Percentiles rank a stretch among this genome's conserved stretches.
phyloP scores from a whole-genome alignment of 164 flowering plant genomes.

The Aristolochia fimbriata region DNA sequence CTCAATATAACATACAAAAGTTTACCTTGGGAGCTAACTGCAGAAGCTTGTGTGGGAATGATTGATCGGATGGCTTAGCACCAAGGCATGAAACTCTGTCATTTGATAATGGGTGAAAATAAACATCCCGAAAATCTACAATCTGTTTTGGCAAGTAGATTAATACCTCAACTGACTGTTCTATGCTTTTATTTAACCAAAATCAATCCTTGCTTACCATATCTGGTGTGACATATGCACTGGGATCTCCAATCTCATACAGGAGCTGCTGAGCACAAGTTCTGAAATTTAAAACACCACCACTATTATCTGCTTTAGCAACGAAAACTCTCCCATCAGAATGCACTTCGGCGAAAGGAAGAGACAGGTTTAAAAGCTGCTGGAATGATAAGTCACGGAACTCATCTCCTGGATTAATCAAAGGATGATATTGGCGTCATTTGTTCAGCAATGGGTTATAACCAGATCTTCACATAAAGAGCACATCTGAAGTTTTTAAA shows the following conservation, averaged over 20 bases:
- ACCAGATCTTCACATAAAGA: too few relatives aligned
- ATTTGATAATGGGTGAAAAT: slow-evolving; percentile 49
- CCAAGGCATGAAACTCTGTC: slow-evolving; percentile 64
- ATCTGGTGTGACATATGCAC: slow-evolving; percentile 90
- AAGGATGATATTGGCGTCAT: too few relatives aligned
- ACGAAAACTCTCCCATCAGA: slow-evolving; percentile 62
- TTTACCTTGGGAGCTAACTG: slow-evolving; percentile 76
- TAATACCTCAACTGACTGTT: too few relatives aligned
- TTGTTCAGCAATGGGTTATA: too few relatives aligned
- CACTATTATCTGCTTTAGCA: slow-evolving; percentile 73
- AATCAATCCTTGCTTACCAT: slow-evolving; percentile 36
- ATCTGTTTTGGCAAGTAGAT: slow-evolving; percentile 29
- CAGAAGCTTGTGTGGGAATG: slow-evolving; percentile 58
- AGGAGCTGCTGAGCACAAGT: slow-evolving; percentile 95
- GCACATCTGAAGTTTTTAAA: too few relatives aligned
- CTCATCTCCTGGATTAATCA: slow-evolving; percentile 47
- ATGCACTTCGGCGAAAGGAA: slow-evolving; percentile 78
- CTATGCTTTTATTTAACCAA: too few relatives aligned
- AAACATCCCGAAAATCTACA: slow-evolving; percentile 62
- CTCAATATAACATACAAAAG: neutral
- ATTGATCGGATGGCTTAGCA: slow-evolving; percentile 46
- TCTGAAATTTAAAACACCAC: slow-evolving; percentile 60
- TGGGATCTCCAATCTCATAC: slow-evolving; percentile 90
- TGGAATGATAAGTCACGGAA: slow-evolving; percentile 46
- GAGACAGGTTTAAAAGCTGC: slow-evolving; percentile 63